Evolutionary conservation across 257 asterid genomes (phyloP).

Genomic region (Nemophila menziesii): DNA sequence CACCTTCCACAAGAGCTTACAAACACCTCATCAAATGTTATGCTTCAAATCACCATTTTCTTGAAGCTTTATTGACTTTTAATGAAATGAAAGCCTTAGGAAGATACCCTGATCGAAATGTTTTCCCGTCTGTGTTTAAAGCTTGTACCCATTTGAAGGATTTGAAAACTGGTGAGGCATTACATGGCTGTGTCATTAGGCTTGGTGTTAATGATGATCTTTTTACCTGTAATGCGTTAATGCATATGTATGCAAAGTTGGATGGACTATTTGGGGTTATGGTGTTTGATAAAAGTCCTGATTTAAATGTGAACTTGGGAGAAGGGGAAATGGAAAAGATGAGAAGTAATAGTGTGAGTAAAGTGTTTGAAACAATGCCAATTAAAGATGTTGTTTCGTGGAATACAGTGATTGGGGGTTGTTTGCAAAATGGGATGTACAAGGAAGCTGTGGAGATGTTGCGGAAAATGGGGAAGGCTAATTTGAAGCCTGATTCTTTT

Average conservation of each 20-base stretch:
- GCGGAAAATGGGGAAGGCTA: conserved; percentile 51
- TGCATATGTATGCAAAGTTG: conserved; percentile 83
- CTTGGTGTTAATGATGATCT: conserved; percentile 56
- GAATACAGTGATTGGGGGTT: conserved; percentile 75
- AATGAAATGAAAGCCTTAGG: conserved; percentile 61
- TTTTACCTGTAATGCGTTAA: conserved; percentile 80
- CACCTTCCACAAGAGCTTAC: conserved; percentile 67
- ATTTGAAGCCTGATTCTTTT: conserved; percentile 62
- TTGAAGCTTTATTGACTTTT: conserved; percentile 41
- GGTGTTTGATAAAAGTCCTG: conserved; percentile 26
- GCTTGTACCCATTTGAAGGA: conserved; percentile 55
- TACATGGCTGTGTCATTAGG: conserved; percentile 60
- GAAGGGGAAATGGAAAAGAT: not conserved
- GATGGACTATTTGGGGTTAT: conserved; percentile 17
- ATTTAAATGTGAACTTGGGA: not conserved
- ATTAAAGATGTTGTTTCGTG: conserved; percentile 70
- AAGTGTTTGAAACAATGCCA: conserved; percentile 68
- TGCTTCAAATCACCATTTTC: conserved; percentile 38
- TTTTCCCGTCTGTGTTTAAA: conserved; percentile 70
- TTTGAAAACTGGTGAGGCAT: conserved; percentile 53
- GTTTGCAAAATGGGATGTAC: conserved; percentile 39
- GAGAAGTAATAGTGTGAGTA: conserved; percentile 34
- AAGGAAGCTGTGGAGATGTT: conserved; percentile 48
- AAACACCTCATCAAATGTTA: conserved; percentile 69
- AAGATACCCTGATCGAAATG: conserved; percentile 49